phyloP scores from a whole-genome alignment of 2,329 filamentous ascomycete genomes.

The Pezizomycotina sp. region DNA sequence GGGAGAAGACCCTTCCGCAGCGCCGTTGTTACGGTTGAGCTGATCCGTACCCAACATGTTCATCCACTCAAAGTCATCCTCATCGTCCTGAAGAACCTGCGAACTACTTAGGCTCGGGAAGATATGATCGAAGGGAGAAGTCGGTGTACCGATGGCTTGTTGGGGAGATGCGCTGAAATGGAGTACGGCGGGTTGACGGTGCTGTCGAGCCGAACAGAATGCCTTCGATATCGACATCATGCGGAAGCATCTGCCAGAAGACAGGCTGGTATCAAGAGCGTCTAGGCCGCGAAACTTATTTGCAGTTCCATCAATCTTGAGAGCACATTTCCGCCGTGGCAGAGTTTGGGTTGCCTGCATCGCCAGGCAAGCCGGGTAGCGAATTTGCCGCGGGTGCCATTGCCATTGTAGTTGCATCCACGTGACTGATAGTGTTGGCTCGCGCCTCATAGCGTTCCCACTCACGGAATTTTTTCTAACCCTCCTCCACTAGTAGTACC shows the following conservation, averaged over 20 bases:
- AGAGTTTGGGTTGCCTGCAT: conserved; percentile 36
- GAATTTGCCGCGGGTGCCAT: conserved; percentile 46
- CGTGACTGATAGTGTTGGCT: conserved; percentile 90
- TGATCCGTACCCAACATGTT: conserved; percentile 35
- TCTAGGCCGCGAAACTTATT: conserved; percentile 45
- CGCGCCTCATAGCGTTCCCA: conserved; percentile 50
- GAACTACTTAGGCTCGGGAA: conserved; percentile 29
- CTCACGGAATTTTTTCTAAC: conserved; percentile 88
- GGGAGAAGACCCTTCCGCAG: conserved; percentile 82
- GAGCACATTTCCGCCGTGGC: conserved; percentile 59
- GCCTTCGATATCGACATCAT: conserved; percentile 53
- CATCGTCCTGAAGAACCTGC: conserved; percentile 29
- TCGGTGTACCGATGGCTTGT: conserved; percentile 25
- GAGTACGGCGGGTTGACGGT: conserved; percentile 56
- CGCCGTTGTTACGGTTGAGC: conserved; percentile 19
- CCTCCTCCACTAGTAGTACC: conserved; percentile 50
- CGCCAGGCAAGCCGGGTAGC: conserved; percentile 9
- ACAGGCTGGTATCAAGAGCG: conserved; percentile 45
- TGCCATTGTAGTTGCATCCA: conserved; percentile 61
- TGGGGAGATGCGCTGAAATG: conserved; percentile 71
- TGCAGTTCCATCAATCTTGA: no score
- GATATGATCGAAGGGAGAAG: conserved; percentile 25
- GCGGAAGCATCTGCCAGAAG: conserved; percentile 61
- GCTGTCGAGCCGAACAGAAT: conserved; percentile 47
- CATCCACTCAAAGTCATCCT: conserved; percentile 73